Evolutionary conservation across 2,329 filamentous ascomycete species (phyloP).

Genomic region (Cladophialophora bantiana): DNA sequence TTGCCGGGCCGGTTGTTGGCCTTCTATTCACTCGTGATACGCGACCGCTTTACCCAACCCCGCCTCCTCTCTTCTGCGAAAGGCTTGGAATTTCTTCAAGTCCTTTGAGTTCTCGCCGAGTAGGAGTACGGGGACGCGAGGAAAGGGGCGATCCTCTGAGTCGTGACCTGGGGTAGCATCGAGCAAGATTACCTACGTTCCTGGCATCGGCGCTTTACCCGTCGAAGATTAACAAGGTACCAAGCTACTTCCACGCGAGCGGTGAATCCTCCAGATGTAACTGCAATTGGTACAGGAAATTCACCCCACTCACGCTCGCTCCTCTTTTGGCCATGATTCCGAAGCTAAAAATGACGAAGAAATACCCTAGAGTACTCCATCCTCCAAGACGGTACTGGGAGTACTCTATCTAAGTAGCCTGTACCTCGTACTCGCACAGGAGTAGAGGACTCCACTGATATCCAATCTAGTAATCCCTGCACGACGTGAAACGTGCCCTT

Average conservation of each 20-base stretch:
- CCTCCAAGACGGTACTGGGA: not conserved
- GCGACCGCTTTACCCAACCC: not conserved
- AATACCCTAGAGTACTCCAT: not conserved
- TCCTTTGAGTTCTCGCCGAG: not conserved
- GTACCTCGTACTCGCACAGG: not conserved
- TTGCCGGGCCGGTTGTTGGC: not conserved
- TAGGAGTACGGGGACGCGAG: not conserved
- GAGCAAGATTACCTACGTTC: not conserved
- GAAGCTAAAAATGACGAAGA: constrained; percentile 16
- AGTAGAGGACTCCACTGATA: not conserved
- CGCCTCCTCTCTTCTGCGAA: not conserved
- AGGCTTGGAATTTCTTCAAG: constrained; percentile 6
- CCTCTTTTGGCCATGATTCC: constrained; percentile 5
- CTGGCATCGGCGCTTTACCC: constrained; percentile 12
- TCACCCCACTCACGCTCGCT: not conserved
- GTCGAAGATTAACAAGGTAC: constrained; percentile 8
- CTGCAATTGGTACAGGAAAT: constrained; percentile 10
- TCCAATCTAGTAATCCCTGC: constrained; percentile 5
- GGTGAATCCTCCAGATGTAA: not conserved
- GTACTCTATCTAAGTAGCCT: not conserved
- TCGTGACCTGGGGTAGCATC: constrained; percentile 15
- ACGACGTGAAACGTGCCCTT: constrained; percentile 20
- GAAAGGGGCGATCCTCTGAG: constrained; percentile 18
- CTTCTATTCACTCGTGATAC: not conserved
- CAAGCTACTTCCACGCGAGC: constrained; percentile 4